phyloP scores from a whole-genome alignment of 805 yeast species.

The Wickerhamomyces canadensis region DNA sequence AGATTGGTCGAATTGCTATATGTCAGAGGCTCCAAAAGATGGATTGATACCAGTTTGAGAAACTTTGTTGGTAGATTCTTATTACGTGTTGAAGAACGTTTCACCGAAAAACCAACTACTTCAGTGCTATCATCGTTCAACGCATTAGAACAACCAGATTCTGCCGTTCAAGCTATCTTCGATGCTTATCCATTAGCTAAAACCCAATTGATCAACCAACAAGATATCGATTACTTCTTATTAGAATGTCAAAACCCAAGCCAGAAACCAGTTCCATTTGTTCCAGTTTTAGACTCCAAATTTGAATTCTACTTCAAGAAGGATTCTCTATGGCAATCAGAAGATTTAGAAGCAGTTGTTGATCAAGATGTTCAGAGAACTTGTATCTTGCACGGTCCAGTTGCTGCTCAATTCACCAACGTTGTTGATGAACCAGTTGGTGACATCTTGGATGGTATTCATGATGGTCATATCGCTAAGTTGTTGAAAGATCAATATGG shows the following conservation, averaged over 20 bases:
- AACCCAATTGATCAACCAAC: constrained; percentile 84
- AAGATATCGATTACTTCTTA: constrained; percentile 91
- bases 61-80: constrained; percentile 81
- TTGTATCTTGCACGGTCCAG: constrained; percentile 99
- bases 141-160: constrained; percentile 64
- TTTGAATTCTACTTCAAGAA: constrained; percentile 96
- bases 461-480: constrained; percentile 78
- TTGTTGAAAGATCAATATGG: constrained; percentile 65
- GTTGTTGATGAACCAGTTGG: constrained; percentile 89
- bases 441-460: constrained; percentile 82
- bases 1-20: constrained; percentile 86
- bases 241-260: constrained; percentile 72
- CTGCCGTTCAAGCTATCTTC: constrained; percentile 54
- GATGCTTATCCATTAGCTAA: constrained; percentile 67
- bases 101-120: constrained; percentile 48
- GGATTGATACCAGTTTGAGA: constrained; percentile 87
- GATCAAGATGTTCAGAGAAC: constrained; percentile 97
- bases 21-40: constrained; percentile 67
- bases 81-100: constrained; percentile 96
- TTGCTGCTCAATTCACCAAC: constrained; percentile 89
- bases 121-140: constrained; percentile 73
- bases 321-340: constrained; percentile 99
- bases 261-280: constrained; percentile 97
- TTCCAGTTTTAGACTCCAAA: constrained; percentile 90
- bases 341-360: constrained; percentile 92